A percentile compares a stretch with the other conserved stretches of the same genome.
phyloP scores from a whole-genome alignment of 768 basidiomycete genomes.

The Panaeolus cyanescens region DNA sequence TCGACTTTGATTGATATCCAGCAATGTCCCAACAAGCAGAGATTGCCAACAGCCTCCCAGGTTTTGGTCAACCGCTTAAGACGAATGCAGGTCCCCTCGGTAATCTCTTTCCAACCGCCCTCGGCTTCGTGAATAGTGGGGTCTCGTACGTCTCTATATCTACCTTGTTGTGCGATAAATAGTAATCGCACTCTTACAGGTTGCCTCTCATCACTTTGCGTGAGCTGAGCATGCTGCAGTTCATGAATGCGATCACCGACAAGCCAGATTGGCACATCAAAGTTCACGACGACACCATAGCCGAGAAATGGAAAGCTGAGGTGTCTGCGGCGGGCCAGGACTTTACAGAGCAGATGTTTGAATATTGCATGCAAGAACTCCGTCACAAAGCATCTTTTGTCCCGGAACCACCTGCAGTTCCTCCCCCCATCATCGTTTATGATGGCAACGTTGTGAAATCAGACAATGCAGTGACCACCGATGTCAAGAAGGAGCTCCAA shows the following conservation, averaged over 20 bases:
- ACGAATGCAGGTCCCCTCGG: slow-evolving; percentile 14
- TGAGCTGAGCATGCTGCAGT: slow-evolving; percentile 31
- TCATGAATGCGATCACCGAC: slow-evolving; percentile 37
- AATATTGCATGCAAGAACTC: slow-evolving; percentile 27
- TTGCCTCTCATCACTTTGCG: slow-evolving; percentile 25
- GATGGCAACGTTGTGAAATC: slow-evolving; percentile 31
- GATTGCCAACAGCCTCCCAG: slow-evolving; percentile 24
- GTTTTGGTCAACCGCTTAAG: slow-evolving; percentile 28
- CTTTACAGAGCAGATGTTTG: slow-evolving; percentile 22
- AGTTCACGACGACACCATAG: slow-evolving; percentile 21
- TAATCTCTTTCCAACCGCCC: slow-evolving; percentile 17
- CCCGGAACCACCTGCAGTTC: not conserved
- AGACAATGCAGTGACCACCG: slow-evolving; percentile 29
- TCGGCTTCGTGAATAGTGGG: slow-evolving; percentile 6
- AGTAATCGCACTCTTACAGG: too few relatives aligned
- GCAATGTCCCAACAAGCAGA: not conserved
- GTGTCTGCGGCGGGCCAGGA: slow-evolving; percentile 13
- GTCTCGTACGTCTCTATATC: slow-evolving; percentile 6
- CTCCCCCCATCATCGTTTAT: slow-evolving; percentile 19
- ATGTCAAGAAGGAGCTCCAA: slow-evolving; percentile 23
- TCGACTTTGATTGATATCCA: not conserved
- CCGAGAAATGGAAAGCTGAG: slow-evolving; percentile 26
- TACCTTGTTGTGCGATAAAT: not conserved
- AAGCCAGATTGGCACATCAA: slow-evolving; percentile 34
- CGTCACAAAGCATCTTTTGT: slow-evolving; percentile 19